Conservation (phyloP, 768 basidiomycete species). For the Rhodotorula graminis region DNA sequence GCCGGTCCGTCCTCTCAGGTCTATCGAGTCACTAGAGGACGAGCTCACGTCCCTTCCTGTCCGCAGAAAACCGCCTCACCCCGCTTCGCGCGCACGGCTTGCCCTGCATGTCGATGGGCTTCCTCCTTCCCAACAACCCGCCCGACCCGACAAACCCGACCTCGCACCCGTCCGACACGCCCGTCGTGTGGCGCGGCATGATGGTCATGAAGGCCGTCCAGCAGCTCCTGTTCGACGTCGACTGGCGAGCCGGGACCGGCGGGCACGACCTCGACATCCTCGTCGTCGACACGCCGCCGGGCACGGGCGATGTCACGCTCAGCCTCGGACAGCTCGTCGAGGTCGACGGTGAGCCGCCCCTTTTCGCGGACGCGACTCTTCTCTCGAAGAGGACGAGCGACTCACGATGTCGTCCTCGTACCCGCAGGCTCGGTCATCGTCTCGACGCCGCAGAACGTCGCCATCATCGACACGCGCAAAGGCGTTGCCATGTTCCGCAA, state of each 20-base stretch:
- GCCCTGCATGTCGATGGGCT: slow-evolving; percentile 96
- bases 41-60: neutral
- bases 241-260: slow-evolving; percentile 59
- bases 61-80: slow-evolving; percentile 66
- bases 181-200: slow-evolving; percentile 90
- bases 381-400: neutral
- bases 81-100: slow-evolving; percentile 83
- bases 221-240: slow-evolving; percentile 90
- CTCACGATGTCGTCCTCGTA: neutral
- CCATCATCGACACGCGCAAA: slow-evolving; percentile 82
- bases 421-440: slow-evolving; percentile 78
- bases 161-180: slow-evolving; percentile 54
- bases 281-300: slow-evolving; percentile 93
- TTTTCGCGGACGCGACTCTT: neutral
- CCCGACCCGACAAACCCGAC: slow-evolving; percentile 18
- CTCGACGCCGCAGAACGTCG: slow-evolving; percentile 92
- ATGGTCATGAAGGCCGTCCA: slow-evolving; percentile 99
- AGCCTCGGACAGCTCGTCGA: slow-evolving; percentile 80
- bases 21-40: neutral
- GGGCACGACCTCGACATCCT: slow-evolving; percentile 68
- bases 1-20: slow-evolving; percentile 51
- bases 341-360: slow-evolving; percentile 64
- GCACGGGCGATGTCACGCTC: slow-evolving; percentile 91
- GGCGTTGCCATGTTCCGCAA: slow-evolving; percentile 90
- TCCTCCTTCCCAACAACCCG: slow-evolving; percentile 61